Conservation (phyloP, 2,329 filamentous ascomycete species). For the Piedraia hortae region DNA sequence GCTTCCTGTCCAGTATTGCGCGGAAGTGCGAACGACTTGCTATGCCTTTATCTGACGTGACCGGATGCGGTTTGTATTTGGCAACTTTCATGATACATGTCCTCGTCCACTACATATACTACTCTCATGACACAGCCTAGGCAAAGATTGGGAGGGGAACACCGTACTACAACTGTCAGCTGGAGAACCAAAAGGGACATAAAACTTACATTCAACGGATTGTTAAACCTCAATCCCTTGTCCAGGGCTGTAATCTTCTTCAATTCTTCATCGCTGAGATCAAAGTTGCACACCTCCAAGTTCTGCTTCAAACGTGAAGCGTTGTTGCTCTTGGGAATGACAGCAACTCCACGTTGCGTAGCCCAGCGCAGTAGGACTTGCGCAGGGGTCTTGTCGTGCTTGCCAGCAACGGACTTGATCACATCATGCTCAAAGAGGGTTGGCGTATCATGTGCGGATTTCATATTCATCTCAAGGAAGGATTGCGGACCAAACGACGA, state of each 20-base stretch:
- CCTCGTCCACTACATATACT: neutral
- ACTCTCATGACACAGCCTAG: conserved; percentile 10
- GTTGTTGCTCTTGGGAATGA: conserved; percentile 51
- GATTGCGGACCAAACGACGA: conserved; percentile 56
- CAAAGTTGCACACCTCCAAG: conserved; percentile 36
- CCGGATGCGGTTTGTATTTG: neutral
- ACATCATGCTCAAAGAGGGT: conserved; percentile 43
- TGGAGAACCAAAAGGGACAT: neutral
- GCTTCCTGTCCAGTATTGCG: no score
- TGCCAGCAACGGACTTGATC: conserved; percentile 36
- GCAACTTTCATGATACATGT: neutral
- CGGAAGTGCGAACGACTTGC: neutral
- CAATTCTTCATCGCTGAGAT: conserved; percentile 38
- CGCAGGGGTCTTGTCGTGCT: conserved; percentile 43
- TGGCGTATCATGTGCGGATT: conserved; percentile 34
- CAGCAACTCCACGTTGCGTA: conserved; percentile 52
- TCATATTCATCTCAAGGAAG: conserved; percentile 50
- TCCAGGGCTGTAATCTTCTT: conserved; percentile 37
- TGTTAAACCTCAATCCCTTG: conserved; percentile 44
- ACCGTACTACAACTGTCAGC: conserved; percentile 15
- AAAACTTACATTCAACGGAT: conserved; percentile 20
- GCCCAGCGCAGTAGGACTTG: conserved; percentile 73
- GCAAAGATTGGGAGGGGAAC: conserved; percentile 26
- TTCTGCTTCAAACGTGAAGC: conserved; percentile 32
- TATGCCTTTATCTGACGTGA: neutral